phyloP scores from a whole-genome alignment of 345 rosid genomes.

The Melaleuca quinquenervia region DNA sequence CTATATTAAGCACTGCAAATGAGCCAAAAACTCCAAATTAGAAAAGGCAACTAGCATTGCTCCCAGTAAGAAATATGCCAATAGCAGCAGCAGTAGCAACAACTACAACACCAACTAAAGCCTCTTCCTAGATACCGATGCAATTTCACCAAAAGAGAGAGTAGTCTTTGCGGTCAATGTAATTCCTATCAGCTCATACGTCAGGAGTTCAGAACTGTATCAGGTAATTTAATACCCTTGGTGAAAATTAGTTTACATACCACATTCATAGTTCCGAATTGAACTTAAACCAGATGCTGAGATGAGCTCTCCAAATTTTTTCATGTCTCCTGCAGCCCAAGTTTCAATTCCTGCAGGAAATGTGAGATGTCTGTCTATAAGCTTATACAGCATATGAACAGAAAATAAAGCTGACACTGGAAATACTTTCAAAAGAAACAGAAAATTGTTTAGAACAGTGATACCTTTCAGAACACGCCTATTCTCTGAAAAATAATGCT shows the following conservation, averaged over 20 bases:
- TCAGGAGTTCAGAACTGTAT: background rate
- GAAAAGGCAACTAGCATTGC: background rate
- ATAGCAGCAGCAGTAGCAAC: background rate
- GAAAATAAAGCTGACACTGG: background rate
- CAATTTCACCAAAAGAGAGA: background rate
- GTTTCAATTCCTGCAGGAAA: slow-evolving; percentile 56
- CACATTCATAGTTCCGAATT: slow-evolving; percentile 82
- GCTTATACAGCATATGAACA: background rate
- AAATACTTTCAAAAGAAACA: background rate
- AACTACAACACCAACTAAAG: background rate
- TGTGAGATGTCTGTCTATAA: background rate
- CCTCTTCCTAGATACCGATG: background rate
- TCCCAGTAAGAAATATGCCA: background rate
- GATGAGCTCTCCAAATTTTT: slow-evolving; percentile 65
- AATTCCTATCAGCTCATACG: background rate
- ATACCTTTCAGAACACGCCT: slow-evolving; percentile 65
- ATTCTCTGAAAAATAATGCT: slow-evolving; percentile 85
- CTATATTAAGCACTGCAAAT: background rate
- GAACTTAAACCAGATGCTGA: slow-evolving; percentile 93
- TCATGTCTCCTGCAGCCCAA: slow-evolving; percentile 65
- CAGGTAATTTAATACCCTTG: background rate
- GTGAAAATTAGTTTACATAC: slow-evolving; percentile 15
- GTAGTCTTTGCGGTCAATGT: background rate
- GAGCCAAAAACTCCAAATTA: background rate
- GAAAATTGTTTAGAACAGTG: background rate